Conservation (phyloP, 257 asterid species). For the Nicotiana paniculata region DNA sequence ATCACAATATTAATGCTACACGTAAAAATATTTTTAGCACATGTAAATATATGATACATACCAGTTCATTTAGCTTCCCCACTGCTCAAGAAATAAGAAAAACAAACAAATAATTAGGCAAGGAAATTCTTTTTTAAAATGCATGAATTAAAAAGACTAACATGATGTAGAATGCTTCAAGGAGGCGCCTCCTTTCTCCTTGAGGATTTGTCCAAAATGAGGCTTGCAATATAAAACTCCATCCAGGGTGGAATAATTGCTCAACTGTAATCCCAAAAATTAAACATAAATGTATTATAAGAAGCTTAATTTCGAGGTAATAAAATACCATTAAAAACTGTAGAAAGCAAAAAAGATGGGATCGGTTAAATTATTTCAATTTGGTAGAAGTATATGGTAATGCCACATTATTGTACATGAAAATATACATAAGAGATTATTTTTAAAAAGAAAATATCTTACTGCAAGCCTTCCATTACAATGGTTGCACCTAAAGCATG, state of each 20-base stretch:
- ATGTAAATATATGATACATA: conserved; percentile 3
- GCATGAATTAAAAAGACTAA: conserved; percentile 11
- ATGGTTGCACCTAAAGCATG: conserved; percentile 57
- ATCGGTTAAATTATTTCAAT: not conserved
- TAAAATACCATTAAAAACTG: not conserved
- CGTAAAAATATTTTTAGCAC: not conserved
- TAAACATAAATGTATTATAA: not conserved
- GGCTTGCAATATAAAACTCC: conserved; percentile 55
- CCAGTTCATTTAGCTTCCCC: conserved; percentile 37
- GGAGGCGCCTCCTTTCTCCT: conserved; percentile 44
- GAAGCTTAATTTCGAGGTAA: not conserved
- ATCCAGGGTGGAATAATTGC: conserved; percentile 45
- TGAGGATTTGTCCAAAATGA: conserved; percentile 55
- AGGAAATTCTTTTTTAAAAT: not conserved
- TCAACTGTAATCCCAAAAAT: conserved; percentile 32
- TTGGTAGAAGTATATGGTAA: not conserved
- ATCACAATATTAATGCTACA: not conserved
- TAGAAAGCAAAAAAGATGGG: not conserved
- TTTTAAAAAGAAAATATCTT: not conserved
- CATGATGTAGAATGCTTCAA: conserved; percentile 31
- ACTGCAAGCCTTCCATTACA: conserved; percentile 57
- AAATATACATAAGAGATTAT: not conserved
- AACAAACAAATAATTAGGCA: not conserved
- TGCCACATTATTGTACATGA: not conserved
- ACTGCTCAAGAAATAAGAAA: conserved; percentile 18